Conservation (phyloP, 192 early-diverging fungal genomes). For the Chytriomyces confervae region DNA sequence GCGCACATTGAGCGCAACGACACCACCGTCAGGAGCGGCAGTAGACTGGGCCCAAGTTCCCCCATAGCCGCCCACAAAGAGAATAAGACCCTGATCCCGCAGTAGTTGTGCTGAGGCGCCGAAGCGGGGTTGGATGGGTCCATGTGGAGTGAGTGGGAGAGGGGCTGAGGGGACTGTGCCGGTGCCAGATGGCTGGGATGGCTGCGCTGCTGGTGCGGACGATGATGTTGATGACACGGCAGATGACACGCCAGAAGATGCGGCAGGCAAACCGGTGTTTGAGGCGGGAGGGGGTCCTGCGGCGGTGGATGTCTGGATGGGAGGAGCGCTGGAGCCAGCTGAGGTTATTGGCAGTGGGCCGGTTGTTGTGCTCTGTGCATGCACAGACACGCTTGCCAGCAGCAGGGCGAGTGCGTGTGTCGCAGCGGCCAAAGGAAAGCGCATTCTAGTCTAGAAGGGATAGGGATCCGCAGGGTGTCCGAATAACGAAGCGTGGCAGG, state of each 20-base stretch:
- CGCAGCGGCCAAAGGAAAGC: neutral
- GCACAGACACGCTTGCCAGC: neutral
- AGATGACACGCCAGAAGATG: neutral
- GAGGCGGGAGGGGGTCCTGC: neutral
- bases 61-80: slow-evolving; percentile 20
- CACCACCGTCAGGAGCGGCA: neutral
- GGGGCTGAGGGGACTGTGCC: neutral
- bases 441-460: neutral
- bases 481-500: too few species aligned
- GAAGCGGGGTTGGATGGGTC: slow-evolving; percentile 5
- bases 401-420: neutral
- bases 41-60: neutral
- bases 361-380: neutral
- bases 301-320: neutral
- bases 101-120: slow-evolving; percentile 9
- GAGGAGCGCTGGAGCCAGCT: neutral
- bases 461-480: too few species aligned
- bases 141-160: neutral
- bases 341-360: neutral
- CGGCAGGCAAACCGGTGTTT: neutral
- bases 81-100: slow-evolving; percentile 4
- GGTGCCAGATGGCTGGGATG: neutral
- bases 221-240: neutral
- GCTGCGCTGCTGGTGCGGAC: neutral
- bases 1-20: neutral